Percentiles rank a stretch among this genome's conserved stretches.
Evolutionary conservation across 2,329 filamentous ascomycete species (phyloP).

Genomic region (Ascochyta pisi): DNA sequence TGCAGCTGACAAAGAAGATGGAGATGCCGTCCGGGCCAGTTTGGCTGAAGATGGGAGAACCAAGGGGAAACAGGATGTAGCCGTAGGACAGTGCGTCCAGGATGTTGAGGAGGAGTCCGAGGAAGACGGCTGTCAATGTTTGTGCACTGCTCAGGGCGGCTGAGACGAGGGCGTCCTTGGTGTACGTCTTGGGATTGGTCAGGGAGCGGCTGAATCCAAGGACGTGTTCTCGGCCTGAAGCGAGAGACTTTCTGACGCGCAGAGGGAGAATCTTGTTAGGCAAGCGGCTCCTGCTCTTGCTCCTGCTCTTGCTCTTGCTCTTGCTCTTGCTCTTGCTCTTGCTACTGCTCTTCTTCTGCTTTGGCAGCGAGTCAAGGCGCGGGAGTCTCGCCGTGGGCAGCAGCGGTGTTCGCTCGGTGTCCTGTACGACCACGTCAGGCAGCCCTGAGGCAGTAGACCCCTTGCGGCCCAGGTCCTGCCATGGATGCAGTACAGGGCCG

Average conservation of each 20-base stretch:
- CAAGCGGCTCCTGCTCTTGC: conserved; percentile 34
- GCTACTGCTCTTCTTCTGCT: conserved; percentile 18
- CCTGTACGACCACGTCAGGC: conserved; percentile 38
- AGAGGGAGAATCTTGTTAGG: conserved; percentile 16
- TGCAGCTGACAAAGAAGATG: conserved; percentile 98
- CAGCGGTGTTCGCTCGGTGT: conserved; percentile 48
- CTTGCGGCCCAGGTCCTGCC: conserved; percentile 6
- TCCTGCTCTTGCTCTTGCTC: neutral
- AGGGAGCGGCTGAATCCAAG: conserved; percentile 42
- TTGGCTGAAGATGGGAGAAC: conserved; percentile 81
- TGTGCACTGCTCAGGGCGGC: conserved; percentile 70
- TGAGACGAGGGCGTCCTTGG: conserved; percentile 69
- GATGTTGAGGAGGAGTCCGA: conserved; percentile 89
- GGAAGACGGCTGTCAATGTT: conserved; percentile 82
- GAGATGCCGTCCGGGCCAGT: conserved; percentile 94
- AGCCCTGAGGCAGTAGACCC: conserved; percentile 5
- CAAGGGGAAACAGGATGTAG: conserved; percentile 87
- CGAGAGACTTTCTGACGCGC: conserved; percentile 29
- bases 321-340: conserved; percentile 24
- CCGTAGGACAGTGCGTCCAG: conserved; percentile 95
- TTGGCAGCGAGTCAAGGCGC: conserved; percentile 27
- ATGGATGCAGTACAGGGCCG: conserved; percentile 21
- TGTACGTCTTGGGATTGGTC: conserved; percentile 74
- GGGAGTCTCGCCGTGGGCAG: conserved; percentile 44
- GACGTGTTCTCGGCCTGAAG: conserved; percentile 30